phyloP scores from a whole-genome alignment of 768 basidiomycete species.

The Hericium alpestre region DNA sequence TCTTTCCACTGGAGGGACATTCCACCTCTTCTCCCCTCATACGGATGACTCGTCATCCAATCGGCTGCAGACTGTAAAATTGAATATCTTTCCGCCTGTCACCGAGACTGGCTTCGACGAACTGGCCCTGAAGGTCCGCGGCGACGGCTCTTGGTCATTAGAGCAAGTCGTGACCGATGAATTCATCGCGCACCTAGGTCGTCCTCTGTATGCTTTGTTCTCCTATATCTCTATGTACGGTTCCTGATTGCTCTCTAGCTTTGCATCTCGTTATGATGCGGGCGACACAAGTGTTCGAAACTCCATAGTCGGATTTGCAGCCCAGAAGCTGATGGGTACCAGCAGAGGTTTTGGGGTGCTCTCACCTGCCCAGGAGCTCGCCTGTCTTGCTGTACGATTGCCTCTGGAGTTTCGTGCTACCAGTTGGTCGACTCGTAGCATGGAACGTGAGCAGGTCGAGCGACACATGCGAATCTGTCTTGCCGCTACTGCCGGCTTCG shows the following conservation, averaged over 20 bases:
- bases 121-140: constrained; percentile 9
- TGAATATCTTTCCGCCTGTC: constrained; percentile 10
- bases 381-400: constrained; percentile 14
- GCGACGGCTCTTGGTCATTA: constrained; percentile 5
- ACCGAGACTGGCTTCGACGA: constrained; percentile 18
- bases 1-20: constrained; percentile 16
- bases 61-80: constrained; percentile 4
- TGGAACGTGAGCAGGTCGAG: constrained; percentile 21
- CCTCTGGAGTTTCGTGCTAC: constrained; percentile 21
- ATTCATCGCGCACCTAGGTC: constrained; percentile 16
- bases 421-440: constrained; percentile 3
- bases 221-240: not conserved
- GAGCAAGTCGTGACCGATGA: constrained; percentile 10
- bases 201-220: constrained; percentile 15
- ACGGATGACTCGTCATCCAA: not conserved
- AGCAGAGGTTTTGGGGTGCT: too few species aligned
- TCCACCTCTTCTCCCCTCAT: constrained; percentile 6
- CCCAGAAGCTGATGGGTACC: constrained; percentile 1
- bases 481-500: constrained; percentile 11
- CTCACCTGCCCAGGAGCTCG: not conserved
- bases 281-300: not conserved
- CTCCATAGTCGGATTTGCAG: constrained; percentile 8
- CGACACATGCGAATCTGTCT: constrained; percentile 22
- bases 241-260: constrained; percentile 4
- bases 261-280: constrained; percentile 9